These are phyloP conservation scores for Leucogyrophana mollusca DNA, from an alignment of 768 basidiomycete genomes.

Conservation along the genomic window DNA sequence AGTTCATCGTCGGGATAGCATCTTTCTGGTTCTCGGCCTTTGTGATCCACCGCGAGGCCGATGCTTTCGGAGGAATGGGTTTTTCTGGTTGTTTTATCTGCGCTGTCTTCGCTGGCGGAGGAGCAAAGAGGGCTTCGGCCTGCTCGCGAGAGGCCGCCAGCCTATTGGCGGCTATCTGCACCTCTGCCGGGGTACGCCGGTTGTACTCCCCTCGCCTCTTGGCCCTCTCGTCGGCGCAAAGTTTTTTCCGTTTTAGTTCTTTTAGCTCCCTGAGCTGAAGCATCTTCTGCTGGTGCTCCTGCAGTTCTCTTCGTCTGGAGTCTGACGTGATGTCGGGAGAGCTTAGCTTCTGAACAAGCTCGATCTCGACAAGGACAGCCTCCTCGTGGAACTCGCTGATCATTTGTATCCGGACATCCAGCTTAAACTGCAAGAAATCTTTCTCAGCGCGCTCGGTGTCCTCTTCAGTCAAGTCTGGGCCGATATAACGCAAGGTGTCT, in stretches of 20 bases:
- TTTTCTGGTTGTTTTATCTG: conserved; percentile 5
- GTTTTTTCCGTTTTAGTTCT: conserved; percentile 29
- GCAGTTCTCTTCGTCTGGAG: conserved; percentile 24
- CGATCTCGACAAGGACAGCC: conserved; percentile 28
- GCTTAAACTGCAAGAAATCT: conserved; percentile 15
- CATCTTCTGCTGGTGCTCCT: conserved; percentile 31
- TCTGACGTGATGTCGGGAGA: conserved; percentile 26
- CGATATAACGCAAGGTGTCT: conserved; percentile 27
- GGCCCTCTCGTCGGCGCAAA: conserved; percentile 27
- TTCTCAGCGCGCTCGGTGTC: conserved; percentile 20
- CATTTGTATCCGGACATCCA: conserved; percentile 32
- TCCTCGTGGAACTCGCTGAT: conserved; percentile 30
- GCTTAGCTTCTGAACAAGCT: conserved; percentile 26
- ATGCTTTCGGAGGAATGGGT: conserved; percentile 11
- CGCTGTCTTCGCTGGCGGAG: conserved; percentile 9
- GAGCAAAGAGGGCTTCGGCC: conserved; percentile 7
- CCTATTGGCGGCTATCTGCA: conserved; percentile 5
- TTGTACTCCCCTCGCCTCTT: conserved; percentile 17
- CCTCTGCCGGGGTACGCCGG: conserved; percentile 12
- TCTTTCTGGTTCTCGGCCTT: conserved; percentile 25
- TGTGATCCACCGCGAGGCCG: conserved; percentile 8
- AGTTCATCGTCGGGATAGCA: conserved; percentile 10
- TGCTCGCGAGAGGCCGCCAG: too few species aligned
- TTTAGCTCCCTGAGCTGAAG: conserved; percentile 31
- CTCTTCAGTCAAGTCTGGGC: conserved; percentile 27